Conservation (phyloP, 1,284 basidiomycete species). For the Cutaneotrichosporon sp. region DNA sequence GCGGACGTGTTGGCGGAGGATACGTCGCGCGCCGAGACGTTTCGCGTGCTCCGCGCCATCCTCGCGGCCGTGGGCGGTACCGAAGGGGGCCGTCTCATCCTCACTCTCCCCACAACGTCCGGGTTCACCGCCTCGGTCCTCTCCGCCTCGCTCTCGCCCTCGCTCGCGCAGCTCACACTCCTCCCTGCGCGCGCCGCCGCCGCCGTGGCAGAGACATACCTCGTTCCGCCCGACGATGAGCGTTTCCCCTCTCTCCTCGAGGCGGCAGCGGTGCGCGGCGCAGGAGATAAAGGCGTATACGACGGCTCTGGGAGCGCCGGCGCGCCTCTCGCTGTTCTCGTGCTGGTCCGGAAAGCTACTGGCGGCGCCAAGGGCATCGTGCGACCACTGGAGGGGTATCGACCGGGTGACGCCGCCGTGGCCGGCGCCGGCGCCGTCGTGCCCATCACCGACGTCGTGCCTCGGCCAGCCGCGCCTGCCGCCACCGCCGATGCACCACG, state of each 20-base stretch:
- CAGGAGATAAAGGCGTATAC: slow-evolving; percentile 25
- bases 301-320: slow-evolving; percentile 15
- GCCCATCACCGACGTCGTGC: slow-evolving; percentile 8
- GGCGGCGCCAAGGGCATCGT: slow-evolving; percentile 46
- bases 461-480: slow-evolving; percentile 2
- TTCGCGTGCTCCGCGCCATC: slow-evolving; percentile 28
- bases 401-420: neutral
- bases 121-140: slow-evolving; percentile 56
- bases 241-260: slow-evolving; percentile 37
- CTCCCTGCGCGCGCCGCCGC: slow-evolving; percentile 61
- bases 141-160: slow-evolving; percentile 60
- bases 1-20: slow-evolving; percentile 41
- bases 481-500: slow-evolving; percentile 3
- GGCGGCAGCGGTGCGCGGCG: slow-evolving; percentile 20
- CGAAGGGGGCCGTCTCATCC: slow-evolving; percentile 52
- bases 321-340: slow-evolving; percentile 23
- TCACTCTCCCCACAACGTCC: slow-evolving; percentile 58
- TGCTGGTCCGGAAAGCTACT: slow-evolving; percentile 39
- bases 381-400: slow-evolving; percentile 24
- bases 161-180: slow-evolving; percentile 60
- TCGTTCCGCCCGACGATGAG: slow-evolving; percentile 55
- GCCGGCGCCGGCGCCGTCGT: slow-evolving; percentile 1
- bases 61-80: slow-evolving; percentile 15
- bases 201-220: slow-evolving; percentile 58
- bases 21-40: slow-evolving; percentile 17